These are phyloP conservation scores for Gaertneriomyces sp. DNA, from an alignment of 192 early-diverging fungal genomes.

Conservation along the genomic window DNA sequence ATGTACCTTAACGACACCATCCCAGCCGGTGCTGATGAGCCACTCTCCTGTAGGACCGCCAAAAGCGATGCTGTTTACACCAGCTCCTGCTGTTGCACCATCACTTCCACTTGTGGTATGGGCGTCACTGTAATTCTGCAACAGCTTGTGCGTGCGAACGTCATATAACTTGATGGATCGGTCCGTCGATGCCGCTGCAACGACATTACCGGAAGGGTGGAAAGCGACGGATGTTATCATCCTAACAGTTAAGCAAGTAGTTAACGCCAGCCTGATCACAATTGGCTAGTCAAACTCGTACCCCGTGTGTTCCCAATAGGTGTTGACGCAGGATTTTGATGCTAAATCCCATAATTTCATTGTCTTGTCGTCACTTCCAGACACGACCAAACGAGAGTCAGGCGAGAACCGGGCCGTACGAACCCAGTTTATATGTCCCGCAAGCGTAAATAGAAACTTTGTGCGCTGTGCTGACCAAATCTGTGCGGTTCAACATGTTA, in stretches of 20 bases:
- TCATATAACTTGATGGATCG: slow-evolving; percentile 57
- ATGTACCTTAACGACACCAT: slow-evolving; percentile 52
- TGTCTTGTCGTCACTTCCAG: slow-evolving; percentile 60
- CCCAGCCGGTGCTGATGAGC: slow-evolving; percentile 54
- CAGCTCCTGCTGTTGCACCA: slow-evolving; percentile 30
- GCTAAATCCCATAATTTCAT: slow-evolving; percentile 56
- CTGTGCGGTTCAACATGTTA: slow-evolving; percentile 11
- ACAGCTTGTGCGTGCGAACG: slow-evolving; percentile 56
- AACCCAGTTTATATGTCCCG: slow-evolving; percentile 63
- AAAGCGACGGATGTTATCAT: slow-evolving; percentile 52
- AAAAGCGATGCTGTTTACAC: slow-evolving; percentile 58
- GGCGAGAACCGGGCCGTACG: slow-evolving; percentile 52
- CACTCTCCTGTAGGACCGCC: slow-evolving; percentile 51
- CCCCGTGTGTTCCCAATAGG: slow-evolving; percentile 59
- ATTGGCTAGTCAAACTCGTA: slow-evolving; percentile 13
- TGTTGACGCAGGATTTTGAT: slow-evolving; percentile 52
- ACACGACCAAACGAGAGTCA: slow-evolving; percentile 47
- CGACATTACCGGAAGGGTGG: slow-evolving; percentile 50
- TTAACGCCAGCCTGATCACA: background rate
- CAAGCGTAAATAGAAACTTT: slow-evolving; percentile 55
- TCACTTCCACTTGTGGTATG: slow-evolving; percentile 29
- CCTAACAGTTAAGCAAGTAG: slow-evolving; percentile 7
- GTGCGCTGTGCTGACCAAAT: slow-evolving; percentile 54
- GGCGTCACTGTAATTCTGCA: slow-evolving; percentile 58
- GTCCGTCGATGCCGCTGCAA: slow-evolving; percentile 53